Base-by-base conservation (phyloP, 2,329 filamentous ascomycete species). In the Volutella citrinella region DNA sequence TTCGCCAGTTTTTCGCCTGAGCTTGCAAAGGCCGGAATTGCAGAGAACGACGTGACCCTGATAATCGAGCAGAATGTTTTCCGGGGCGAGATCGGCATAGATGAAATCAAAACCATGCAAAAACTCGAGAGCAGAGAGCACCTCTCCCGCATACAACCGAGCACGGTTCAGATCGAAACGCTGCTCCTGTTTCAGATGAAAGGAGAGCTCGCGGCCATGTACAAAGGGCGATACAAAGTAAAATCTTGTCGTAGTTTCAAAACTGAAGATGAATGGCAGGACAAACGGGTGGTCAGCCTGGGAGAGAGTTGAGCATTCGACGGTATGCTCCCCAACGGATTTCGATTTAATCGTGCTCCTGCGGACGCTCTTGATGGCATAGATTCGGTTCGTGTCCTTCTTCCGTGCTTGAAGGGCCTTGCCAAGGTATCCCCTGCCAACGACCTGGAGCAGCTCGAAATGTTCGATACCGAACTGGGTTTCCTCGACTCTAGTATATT, bases 221-320 rank as follows among this genome's bases (percentile, higher is more conserved):
- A 97, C 90, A 58, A 97, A 97, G 4, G 91, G 90, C 43, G 96
- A 67, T 16, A 97, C 90, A 33, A 97, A 84, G 64, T 97, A 97
- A 21, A 97, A 78, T 72, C 96, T 96, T 66, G 96, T 90, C 3
- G 91, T 90, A 7, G 90, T 95, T 59, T 97, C 91, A 75, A 97
- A 97, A 12, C 90, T 95, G 65, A 97, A 97, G 61, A 97, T 97
- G 51, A 97, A 77, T 4, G 91, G 91, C 8, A 96, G 91, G 55
- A 97, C 97, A 68, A 97, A 97, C 6, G 91, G 91, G 56, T 95
- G 96, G 80, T 97, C 96, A 70, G 97, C 97, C 72, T 97, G 91
- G 7, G 91, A 88, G 48, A 97, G 79, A 28, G 97, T 91, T 4
- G 90, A 96, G 57, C 91, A 80, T 65, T 97, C 91, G n/a, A n/a